Evolutionary conservation across 2,329 filamentous ascomycete species (phyloP), one percentile per base, ranked within the genome.

Genomic region (Dactylonectria macrodidyma): DNA sequence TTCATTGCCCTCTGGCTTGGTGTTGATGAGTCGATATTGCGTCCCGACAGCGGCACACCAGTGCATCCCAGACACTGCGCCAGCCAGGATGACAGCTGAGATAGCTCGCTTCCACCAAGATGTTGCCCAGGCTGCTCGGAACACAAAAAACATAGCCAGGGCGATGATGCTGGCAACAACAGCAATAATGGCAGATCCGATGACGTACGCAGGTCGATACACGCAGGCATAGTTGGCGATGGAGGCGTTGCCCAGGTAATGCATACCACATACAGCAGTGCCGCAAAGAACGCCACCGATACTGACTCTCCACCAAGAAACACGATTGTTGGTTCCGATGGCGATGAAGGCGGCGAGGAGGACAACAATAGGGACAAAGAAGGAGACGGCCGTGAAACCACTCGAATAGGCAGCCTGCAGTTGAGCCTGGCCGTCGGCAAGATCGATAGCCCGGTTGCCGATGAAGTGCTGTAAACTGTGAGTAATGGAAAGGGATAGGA

Each of bases 21-120:
- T 78, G 51, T 84, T 77, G 70, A 86, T 79, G 59, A 93, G 80
- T 50, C 85, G 85, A 78, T 95, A 96, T 9, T 80, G 78, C 3
- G 93, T 96, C 16, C 93, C 93, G 11, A 89, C 86, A 3, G 91
- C 87, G 36, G 92, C 94, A 63, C 92, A 92, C 92, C 93, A 97
- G 81, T 97, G 94, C 94, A 97, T 96, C 1, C 93, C 93, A 10
- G 91, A 95, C 2, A 96, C 92, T 47, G 92, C 93, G 16, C 88
- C 85, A 9, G 93, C 92, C 47, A 97, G 85, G 19, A 95, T 80
- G 52, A 89, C 81, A 10, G 91, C 92, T 68, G 91, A 93, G 2
- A 90, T 74, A 10, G 87, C 81, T 66, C 93, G 86, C 77, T 94
- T 93, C 91, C 91, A 95, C 89, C 92, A 94, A 16, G 88, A 89